phyloP scores from a whole-genome alignment of 164 flowering plant species.

The Stephania japonica region DNA sequence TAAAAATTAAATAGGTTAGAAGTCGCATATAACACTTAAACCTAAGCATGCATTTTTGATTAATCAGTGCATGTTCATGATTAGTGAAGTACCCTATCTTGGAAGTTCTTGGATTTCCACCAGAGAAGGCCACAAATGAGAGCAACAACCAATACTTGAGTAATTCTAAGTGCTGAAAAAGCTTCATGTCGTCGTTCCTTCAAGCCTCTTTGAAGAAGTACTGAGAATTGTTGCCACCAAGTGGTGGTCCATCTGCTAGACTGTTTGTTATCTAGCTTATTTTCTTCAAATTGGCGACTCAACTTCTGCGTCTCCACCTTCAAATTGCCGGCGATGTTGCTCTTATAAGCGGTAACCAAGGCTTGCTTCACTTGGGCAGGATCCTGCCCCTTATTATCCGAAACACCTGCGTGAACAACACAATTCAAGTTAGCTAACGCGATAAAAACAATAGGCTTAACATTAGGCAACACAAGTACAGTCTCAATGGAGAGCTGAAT shows the following conservation, averaged over 20 bases:
- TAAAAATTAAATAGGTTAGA: no score
- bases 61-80: no score
- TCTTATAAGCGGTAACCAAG: conserved; percentile 32
- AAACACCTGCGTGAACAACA: conserved; percentile 22
- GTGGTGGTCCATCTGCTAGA: conserved; percentile 41
- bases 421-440: no score
- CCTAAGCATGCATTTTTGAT: no score
- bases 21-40: no score
- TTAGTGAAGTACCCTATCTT: conserved; percentile 42
- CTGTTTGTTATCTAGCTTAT: conserved; percentile 16
- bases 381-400: conserved; percentile 20
- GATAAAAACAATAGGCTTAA: no score
- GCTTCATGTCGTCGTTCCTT: conserved; percentile 50
- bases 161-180: conserved; percentile 36
- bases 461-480: no score
- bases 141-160: conserved; percentile 38
- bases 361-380: conserved; percentile 17
- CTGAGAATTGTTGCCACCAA: conserved; percentile 63
- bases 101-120: conserved; percentile 54
- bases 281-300: neutral
- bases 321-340: conserved; percentile 17
- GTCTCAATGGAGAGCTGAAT: no score
- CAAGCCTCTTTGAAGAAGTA: conserved; percentile 44
- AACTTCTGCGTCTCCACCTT: conserved; percentile 17
- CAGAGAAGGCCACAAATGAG: conserved; percentile 43